phyloP scores from a whole-genome alignment of 2,329 filamentous ascomycete genomes.

The Dichotomopilus funicola region DNA sequence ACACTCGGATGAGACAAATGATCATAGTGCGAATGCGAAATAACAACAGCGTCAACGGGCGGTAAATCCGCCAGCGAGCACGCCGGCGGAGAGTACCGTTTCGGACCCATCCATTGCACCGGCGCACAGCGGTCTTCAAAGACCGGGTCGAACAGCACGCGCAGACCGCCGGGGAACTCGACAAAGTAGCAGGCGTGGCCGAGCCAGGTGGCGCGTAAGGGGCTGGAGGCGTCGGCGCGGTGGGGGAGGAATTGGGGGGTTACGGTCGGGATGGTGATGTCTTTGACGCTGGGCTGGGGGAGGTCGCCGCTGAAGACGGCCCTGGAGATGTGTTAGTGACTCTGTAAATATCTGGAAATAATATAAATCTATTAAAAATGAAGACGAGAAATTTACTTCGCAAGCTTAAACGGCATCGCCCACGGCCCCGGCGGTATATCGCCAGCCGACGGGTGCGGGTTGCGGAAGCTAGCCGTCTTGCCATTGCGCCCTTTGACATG shows the following conservation, averaged over 20 bases:
- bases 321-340: constrained; percentile 6
- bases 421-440: constrained; percentile 11
- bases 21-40: constrained; percentile 90
- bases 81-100: constrained; percentile 70
- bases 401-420: constrained; percentile 21
- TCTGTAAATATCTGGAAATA: too few relatives aligned
- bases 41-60: constrained; percentile 67
- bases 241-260: constrained; percentile 60
- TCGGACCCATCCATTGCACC: constrained; percentile 61
- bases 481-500: constrained; percentile 40
- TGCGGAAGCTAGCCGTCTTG: constrained; percentile 39
- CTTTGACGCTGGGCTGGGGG: constrained; percentile 52
- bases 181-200: constrained; percentile 92
- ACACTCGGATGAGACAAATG: constrained; percentile 76
- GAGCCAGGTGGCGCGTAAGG: constrained; percentile 80
- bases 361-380: neutral
- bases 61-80: constrained; percentile 76
- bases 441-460: constrained; percentile 42
- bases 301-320: constrained; percentile 30
- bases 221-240: constrained; percentile 43
- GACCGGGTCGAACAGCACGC: constrained; percentile 89
- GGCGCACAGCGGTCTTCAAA: constrained; percentile 85
- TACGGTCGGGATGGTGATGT: constrained; percentile 59
- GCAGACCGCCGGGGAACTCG: constrained; percentile 78
- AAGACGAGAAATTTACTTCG: constrained; percentile 32